Base-by-base conservation (phyloP, 1,139 yeast genomes). In the Nakaseomyces delphensis region DNA sequence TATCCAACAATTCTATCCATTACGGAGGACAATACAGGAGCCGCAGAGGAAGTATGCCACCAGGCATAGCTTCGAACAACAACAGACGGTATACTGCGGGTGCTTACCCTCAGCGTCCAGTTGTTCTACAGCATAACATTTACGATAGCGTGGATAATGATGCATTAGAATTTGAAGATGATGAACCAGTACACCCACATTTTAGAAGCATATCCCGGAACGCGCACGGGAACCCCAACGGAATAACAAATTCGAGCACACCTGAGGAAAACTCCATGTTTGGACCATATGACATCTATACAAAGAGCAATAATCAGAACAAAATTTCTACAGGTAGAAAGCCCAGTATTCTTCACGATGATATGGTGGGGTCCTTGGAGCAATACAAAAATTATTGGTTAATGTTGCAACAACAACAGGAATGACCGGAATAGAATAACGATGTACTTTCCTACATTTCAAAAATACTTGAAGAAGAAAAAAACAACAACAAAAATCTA, bases 331-430 rank as follows among this genome's bases (percentile, higher is more conserved):
- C 50, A 10, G 54, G 54, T 28, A 47, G 63, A 36, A 60, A 55
- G 42, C 53, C 62, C 5, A 58, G 60, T 41, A 47, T 54, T 10
- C 43, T 55, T 20, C 58, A 58, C 43, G 60, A 57, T 35, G 62
- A 58, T 39, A 49, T 56, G 38, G 62, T 61, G 28, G 63, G 62
- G 2, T 60, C 64, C 6, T 48, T 60, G 41, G 65, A 61, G 40
- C 63, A 60, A 44, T 59, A 59, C 41, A 60, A 60, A 48, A 61
- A 57, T 47, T 60, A 55, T 43, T 62, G 65, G 64, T 43, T 57
- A 29, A 55, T 57, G 53, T 45, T 56, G 37, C 61, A 58, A 47
- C 61, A 57, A 40, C 63, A 60, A 37, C 59, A 62, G 45, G 49
- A 50, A 10, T 47, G 39, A 43, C n/a, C 5, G 9, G 32, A 29